Evolutionary conservation across 192 early-diverging fungal genomes (phyloP), one percentile per base, ranked within the genome.

Genomic region (Coemansia sp.): DNA sequence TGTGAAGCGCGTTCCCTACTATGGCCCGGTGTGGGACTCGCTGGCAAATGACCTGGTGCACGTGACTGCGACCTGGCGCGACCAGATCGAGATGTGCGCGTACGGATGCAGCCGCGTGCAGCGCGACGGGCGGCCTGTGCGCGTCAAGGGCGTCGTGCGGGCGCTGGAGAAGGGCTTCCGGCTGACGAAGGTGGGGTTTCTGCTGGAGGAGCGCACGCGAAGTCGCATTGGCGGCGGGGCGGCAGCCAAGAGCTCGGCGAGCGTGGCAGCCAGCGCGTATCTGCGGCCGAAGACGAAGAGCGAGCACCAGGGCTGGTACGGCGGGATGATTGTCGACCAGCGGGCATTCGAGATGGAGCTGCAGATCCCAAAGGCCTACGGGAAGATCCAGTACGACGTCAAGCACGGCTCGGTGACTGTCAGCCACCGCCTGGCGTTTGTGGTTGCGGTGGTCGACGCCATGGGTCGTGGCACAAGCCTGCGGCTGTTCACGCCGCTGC

Each of bases 151-250:
- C 43, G 78, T 81, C 10, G 49, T 81, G 33, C 73, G 78, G 26
- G 78, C 78, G 6, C 56, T 81, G 58, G 73, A 81, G 24, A 81
- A 81, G 60, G 78, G 78, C 3, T 81, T 75, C 61, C 56, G 53
- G 39, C 61, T 81, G 67, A 76, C 73, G 18, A 65, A 68, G n/a
- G 73, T 81, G 8, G 78, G 78, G 9, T 68, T 81, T 11, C 58
- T 81, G 30, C 74, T 81, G 2, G 78, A 81, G 63, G 78, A 81
- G 74, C 78, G 78, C 66, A 81, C 78, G 14, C 73, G 78, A 16
- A 72, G 69, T 44, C 66, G 78, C 46, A 55, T 33, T n/a, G 21
- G 18, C 51, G 59, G 6, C 8, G 52, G 21, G 35, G 33, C 7
- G 23, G 24, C 64, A 16, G 30, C 30, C 30, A 66, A 75, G 57